Evolutionary conservation across 1,284 basidiomycete genomes (phyloP).

Genomic region (Polyporus tsugae): DNA sequence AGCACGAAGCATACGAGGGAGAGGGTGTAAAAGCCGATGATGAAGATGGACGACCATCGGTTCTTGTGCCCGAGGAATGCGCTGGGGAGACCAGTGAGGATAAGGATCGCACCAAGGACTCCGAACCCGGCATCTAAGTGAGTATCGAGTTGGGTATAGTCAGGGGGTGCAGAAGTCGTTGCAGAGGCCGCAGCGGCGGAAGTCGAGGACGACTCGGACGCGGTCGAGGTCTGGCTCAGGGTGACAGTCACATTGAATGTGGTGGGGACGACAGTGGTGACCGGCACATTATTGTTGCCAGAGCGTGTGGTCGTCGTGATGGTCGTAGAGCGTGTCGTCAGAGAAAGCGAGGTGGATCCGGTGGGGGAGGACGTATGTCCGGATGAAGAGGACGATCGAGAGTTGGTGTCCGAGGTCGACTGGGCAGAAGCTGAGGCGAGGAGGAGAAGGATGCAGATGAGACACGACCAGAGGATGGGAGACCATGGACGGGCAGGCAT

Average conservation of each 20-base stretch:
- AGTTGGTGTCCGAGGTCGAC: constrained; percentile 23
- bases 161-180: constrained; percentile 56
- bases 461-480: constrained; percentile 30
- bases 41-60: constrained; percentile 94
- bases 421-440: constrained; percentile 31
- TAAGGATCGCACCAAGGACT: constrained; percentile 88
- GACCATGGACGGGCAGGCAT: constrained; percentile 29
- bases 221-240: constrained; percentile 39
- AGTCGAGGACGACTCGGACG: constrained; percentile 46
- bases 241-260: constrained; percentile 62
- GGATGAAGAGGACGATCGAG: constrained; percentile 7
- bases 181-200: constrained; percentile 51
- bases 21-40: constrained; percentile 90
- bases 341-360: constrained; percentile 34
- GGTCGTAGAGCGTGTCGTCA: constrained; percentile 38
- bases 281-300: constrained; percentile 53
- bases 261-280: constrained; percentile 63
- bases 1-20: constrained; percentile 88
- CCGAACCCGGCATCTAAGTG: constrained; percentile 89
- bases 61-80: constrained; percentile 94
- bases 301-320: constrained; percentile 55
- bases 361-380: constrained; percentile 31
- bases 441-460: constrained; percentile 29
- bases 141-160: constrained; percentile 72
- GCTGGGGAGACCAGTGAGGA: constrained; percentile 89